A percentile compares a stretch with the other conserved stretches of the same genome.
phyloP scores from a whole-genome alignment of 2,329 filamentous ascomycete species.

The Exophiala lecanii-corni region DNA sequence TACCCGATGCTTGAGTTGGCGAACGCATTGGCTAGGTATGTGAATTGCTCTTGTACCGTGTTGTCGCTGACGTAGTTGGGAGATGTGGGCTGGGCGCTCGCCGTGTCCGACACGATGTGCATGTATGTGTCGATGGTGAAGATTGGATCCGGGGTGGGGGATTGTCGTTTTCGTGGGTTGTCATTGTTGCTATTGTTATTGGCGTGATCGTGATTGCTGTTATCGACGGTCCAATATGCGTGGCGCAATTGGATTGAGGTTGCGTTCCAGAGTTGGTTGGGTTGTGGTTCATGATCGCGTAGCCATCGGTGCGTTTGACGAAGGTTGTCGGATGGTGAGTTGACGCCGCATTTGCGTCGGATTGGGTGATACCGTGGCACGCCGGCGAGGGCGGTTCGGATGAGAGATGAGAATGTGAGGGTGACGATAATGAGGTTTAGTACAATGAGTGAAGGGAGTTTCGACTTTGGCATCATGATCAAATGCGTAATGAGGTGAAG shows the following conservation, averaged over 20 bases:
- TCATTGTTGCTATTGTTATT: neutral
- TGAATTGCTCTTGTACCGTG: slow-evolving; percentile 14
- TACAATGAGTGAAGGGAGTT: too few relatives aligned
- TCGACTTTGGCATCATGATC: too few relatives aligned
- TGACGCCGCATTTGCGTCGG: slow-evolving; percentile 13
- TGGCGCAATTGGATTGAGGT: slow-evolving; percentile 9
- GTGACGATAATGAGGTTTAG: too few relatives aligned
- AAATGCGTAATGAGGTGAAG: too few relatives aligned
- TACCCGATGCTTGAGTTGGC: slow-evolving; percentile 45
- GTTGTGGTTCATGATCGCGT: slow-evolving; percentile 12
- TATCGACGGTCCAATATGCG: neutral
- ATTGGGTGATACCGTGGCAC: slow-evolving; percentile 17
- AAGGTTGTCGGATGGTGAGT: slow-evolving; percentile 16
- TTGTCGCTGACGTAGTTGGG: slow-evolving; percentile 21
- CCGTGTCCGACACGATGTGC: slow-evolving; percentile 37
- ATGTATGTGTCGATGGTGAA: slow-evolving; percentile 35
- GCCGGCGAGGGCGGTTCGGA: slow-evolving; percentile 6
- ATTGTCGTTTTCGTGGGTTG: slow-evolving; percentile 7
- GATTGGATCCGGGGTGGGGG: slow-evolving; percentile 1
- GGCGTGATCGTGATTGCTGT: neutral
- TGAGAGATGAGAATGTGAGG: too few relatives aligned
- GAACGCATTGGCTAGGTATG: slow-evolving; percentile 45
- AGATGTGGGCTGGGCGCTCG: slow-evolving; percentile 2
- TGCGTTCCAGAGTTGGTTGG: slow-evolving; percentile 22
- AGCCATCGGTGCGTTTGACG: slow-evolving; percentile 17